These are phyloP conservation scores for Fraxinus floribunda DNA, from an alignment of 305 asterid species.

Conservation along the genomic window DNA sequence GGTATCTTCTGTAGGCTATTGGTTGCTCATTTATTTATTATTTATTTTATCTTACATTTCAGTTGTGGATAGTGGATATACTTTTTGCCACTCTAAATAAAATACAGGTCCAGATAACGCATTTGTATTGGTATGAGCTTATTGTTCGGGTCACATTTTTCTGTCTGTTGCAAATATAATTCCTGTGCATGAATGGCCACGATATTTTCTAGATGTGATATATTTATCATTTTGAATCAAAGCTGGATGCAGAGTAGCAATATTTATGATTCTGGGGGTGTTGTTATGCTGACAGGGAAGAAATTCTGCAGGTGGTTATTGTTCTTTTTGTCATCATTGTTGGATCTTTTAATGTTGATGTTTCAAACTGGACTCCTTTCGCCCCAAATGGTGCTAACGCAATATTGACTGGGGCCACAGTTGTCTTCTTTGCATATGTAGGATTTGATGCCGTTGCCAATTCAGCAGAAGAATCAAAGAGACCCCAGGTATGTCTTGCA, in stretches of 20 bases:
- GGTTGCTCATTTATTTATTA: not conserved
- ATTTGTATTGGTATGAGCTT: not conserved
- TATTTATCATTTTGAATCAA: constrained; percentile 5
- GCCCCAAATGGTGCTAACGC: constrained; percentile 72
- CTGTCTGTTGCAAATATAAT: not conserved
- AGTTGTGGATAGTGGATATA: not conserved
- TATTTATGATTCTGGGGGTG: not conserved
- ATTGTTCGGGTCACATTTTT: not conserved
- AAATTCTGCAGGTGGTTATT: constrained; percentile 66
- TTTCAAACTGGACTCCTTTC: constrained; percentile 86
- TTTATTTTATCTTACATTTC: not conserved
- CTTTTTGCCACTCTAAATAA: not conserved
- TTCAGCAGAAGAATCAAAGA: constrained; percentile 97
- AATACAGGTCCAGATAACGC: not conserved
- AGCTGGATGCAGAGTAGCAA: constrained; percentile 16
- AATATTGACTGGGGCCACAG: constrained; percentile 88
- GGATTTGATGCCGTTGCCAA: constrained; percentile 98
- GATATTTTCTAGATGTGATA: not conserved
- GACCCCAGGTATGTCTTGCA: constrained; percentile 63
- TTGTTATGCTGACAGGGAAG: constrained; percentile 28
- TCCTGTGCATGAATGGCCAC: not conserved
- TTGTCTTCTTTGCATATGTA: constrained; percentile 92
- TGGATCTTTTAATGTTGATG: constrained; percentile 82
- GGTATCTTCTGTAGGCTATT: not conserved
- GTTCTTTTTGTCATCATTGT: constrained; percentile 70